These are phyloP conservation scores for Epichloe glyceriae DNA, from an alignment of 2,329 filamentous ascomycete genomes.

Conservation along the genomic window DNA sequence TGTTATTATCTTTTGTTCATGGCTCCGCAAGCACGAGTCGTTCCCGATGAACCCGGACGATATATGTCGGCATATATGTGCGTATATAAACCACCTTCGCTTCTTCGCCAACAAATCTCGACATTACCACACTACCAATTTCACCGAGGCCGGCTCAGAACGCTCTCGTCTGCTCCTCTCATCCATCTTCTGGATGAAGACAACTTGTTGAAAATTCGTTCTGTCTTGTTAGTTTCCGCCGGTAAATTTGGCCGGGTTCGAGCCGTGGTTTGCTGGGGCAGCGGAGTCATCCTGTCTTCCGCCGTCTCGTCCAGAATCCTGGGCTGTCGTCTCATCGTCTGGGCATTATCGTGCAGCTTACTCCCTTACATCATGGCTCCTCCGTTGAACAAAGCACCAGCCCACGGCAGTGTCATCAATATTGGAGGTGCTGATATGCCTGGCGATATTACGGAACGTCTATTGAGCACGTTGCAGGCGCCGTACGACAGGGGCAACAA, in stretches of 20 bases:
- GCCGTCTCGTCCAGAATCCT: neutral
- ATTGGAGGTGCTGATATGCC: conserved; percentile 26
- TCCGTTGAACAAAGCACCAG: neutral
- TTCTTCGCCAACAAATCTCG: neutral
- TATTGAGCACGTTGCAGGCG: conserved; percentile 15
- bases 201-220: neutral
- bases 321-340: neutral
- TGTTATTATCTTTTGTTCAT: neutral
- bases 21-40: neutral
- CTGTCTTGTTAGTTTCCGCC: neutral
- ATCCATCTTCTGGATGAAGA: neutral
- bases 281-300: neutral
- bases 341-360: neutral
- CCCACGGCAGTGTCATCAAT: conserved; percentile 22
- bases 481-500: conserved; percentile 13
- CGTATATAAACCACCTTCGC: neutral
- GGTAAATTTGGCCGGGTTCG: neutral
- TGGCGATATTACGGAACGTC: conserved; percentile 14
- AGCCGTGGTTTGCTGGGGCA: neutral
- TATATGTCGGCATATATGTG: neutral
- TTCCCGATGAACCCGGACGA: neutral
- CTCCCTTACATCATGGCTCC: neutral
- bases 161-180: neutral
- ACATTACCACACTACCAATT: neutral
- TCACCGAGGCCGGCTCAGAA: neutral